A percentile compares a stretch with the other conserved stretches of the same genome.
Evolutionary conservation across 208 protist genomes (phyloP).

Genomic region (Novymonas esmeraldas): DNA sequence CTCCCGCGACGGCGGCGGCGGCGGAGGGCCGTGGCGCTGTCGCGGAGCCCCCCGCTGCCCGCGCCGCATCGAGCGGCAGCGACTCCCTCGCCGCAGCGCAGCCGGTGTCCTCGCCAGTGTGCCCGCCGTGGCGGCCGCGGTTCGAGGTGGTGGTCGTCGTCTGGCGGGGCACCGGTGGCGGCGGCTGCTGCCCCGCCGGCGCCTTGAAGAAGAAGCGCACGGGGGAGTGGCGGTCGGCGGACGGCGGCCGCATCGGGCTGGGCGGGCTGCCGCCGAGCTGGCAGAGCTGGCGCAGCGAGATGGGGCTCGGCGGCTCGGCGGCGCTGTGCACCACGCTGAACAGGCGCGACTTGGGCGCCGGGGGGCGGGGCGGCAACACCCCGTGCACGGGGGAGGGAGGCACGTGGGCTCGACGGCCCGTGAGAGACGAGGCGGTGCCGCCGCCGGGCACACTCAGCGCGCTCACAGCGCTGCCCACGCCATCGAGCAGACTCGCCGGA

Average conservation of each 20-base stretch:
- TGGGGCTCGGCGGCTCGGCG: slow-evolving; percentile 54
- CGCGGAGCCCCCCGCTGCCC: not conserved
- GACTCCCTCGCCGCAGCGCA: not conserved
- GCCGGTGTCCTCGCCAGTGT: not conserved
- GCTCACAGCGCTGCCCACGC: slow-evolving; percentile 15
- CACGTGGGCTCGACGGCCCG: slow-evolving; percentile 3
- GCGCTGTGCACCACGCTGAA: slow-evolving; percentile 69
- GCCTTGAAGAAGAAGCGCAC: slow-evolving; percentile 72
- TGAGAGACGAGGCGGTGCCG: slow-evolving; percentile 5
- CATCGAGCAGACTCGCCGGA: slow-evolving; percentile 15
- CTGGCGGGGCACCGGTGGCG: no score
- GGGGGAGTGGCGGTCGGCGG: slow-evolving; percentile 39
- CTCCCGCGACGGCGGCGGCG: no score
- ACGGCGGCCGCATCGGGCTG: slow-evolving; percentile 27
- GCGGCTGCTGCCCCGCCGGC: slow-evolving; percentile 10
- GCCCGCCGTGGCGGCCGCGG: not conserved
- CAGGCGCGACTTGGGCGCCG: slow-evolving; percentile 33
- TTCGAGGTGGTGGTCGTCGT: no score
- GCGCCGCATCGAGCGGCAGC: no score
- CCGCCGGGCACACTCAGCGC: slow-evolving; percentile 25
- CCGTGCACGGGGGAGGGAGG: slow-evolving; percentile 23
- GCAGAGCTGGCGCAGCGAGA: slow-evolving; percentile 46
- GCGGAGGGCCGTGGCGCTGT: not conserved
- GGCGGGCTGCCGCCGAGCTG: slow-evolving; percentile 22
- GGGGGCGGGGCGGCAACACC: slow-evolving; percentile 16